A percentile compares a stretch with the other conserved stretches of the same genome.
Evolutionary conservation across 208 protist species (phyloP).

Genomic region (Acanthamoeba royreba): DNA sequence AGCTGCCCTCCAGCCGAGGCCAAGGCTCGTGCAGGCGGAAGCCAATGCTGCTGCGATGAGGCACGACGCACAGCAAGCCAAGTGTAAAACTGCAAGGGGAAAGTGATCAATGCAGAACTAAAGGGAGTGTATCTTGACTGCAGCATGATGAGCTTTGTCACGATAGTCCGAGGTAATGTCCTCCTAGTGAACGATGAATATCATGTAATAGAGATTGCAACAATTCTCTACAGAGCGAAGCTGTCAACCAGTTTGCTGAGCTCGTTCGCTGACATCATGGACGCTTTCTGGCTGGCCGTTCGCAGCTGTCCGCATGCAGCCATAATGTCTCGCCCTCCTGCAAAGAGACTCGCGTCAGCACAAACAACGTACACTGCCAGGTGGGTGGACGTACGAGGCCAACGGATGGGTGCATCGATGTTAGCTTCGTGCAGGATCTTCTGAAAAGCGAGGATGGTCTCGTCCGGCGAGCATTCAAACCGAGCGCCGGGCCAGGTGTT

Average conservation of each 20-base stretch:
- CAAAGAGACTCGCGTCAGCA: not conserved
- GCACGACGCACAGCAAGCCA: too few relatives aligned
- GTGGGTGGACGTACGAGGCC: not conserved
- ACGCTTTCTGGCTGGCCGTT: not conserved
- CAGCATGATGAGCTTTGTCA: too few relatives aligned
- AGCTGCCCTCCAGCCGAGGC: too few relatives aligned
- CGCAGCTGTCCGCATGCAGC: conserved; percentile 10
- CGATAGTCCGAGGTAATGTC: too few relatives aligned
- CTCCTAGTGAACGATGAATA: too few relatives aligned
- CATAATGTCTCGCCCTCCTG: conserved; percentile 35
- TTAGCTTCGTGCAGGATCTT: conserved; percentile 34
- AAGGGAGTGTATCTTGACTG: too few relatives aligned
- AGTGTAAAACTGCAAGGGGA: too few relatives aligned
- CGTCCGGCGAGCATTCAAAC: not conserved
- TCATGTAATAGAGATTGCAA: too few relatives aligned
- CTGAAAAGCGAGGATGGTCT: conserved; percentile 1
- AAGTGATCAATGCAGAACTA: too few relatives aligned
- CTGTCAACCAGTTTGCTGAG: not conserved
- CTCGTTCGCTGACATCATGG: not conserved
- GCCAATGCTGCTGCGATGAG: too few relatives aligned
- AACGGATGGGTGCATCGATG: conserved; percentile 24
- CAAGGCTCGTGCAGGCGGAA: too few relatives aligned
- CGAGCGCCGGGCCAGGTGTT: conserved; percentile 17
- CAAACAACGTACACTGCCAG: not conserved
- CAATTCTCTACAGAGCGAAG: too few relatives aligned